Conservation (phyloP, 306 rosid species). For the Psophocarpus tetragonolobus region DNA sequence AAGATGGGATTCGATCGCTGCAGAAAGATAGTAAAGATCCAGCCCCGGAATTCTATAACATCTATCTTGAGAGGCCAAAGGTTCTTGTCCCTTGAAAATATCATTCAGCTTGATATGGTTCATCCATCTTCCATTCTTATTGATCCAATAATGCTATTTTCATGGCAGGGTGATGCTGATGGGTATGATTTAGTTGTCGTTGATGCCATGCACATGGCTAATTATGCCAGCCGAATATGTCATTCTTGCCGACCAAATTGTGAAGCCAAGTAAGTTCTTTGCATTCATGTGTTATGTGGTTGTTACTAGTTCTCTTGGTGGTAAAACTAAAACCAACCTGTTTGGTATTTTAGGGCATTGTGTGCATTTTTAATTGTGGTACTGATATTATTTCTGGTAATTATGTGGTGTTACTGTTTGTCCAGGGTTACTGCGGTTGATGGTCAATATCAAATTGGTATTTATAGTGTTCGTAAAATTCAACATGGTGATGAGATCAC, state of each 20-base stretch:
- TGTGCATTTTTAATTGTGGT: neutral
- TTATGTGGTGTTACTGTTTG: neutral
- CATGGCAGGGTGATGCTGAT: constrained; percentile 92
- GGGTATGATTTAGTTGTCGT: constrained; percentile 97
- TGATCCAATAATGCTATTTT: constrained; percentile 23
- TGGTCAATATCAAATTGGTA: constrained; percentile 97
- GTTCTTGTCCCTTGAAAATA: constrained; percentile 45
- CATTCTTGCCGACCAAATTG: constrained; percentile 98
- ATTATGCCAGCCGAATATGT: constrained; percentile 97
- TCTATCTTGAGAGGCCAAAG: constrained; percentile 98
- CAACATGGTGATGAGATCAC: constrained; percentile 94
- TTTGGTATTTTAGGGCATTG: constrained; percentile 20
- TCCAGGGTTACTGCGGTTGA: constrained; percentile 95
- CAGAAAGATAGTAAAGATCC: constrained; percentile 92
- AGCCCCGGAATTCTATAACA: constrained; percentile 98
- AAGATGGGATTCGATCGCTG: constrained; percentile 94
- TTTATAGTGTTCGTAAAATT: constrained; percentile 81
- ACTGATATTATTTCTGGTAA: neutral
- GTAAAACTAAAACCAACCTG: neutral
- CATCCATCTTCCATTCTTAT: constrained; percentile 11
- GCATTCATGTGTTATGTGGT: neutral
- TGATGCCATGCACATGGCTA: constrained; percentile 99
- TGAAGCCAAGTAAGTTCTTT: constrained; percentile 88
- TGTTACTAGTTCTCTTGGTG: constrained; percentile 17
- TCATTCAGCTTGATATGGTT: constrained; percentile 11